phyloP scores from a whole-genome alignment of 129 eudicot species.

The sunflower (Helianthus annuus) region DNA sequence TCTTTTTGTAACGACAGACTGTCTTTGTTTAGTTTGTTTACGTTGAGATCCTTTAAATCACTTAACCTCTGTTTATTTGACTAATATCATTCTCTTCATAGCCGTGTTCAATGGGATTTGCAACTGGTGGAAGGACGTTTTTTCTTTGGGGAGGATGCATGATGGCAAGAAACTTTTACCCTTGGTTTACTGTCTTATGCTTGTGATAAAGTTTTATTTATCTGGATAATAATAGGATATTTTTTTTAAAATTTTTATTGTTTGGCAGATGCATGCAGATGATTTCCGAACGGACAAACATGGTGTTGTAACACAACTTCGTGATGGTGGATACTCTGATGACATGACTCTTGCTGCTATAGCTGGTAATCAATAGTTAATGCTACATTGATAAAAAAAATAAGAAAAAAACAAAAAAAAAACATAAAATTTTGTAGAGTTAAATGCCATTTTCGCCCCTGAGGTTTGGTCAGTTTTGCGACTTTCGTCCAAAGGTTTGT shows the following conservation, averaged over 20 bases:
- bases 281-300: constrained; percentile 86
- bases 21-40: neutral
- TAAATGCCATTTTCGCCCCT: too few species aligned
- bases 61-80: neutral
- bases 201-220: constrained; percentile 8
- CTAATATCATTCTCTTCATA: constrained; percentile 31
- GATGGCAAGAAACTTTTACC: constrained; percentile 72
- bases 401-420: neutral
- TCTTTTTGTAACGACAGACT: neutral
- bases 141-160: constrained; percentile 99
- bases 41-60: neutral
- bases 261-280: constrained; percentile 93
- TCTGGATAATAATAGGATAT: neutral
- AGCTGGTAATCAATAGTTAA: constrained; percentile 50
- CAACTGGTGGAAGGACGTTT: constrained; percentile 97
- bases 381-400: too few species aligned
- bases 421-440: neutral
- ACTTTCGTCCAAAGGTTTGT: too few species aligned
- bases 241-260: constrained; percentile 11
- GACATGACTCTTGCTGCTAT: constrained; percentile 99
- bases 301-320: constrained; percentile 84
- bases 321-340: constrained; percentile 97
- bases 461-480: too few species aligned
- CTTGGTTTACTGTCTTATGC: neutral
- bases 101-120: constrained; percentile 99